Base-by-base conservation (phyloP, 257 asterid genomes). In the Ligustrum vulgare region DNA sequence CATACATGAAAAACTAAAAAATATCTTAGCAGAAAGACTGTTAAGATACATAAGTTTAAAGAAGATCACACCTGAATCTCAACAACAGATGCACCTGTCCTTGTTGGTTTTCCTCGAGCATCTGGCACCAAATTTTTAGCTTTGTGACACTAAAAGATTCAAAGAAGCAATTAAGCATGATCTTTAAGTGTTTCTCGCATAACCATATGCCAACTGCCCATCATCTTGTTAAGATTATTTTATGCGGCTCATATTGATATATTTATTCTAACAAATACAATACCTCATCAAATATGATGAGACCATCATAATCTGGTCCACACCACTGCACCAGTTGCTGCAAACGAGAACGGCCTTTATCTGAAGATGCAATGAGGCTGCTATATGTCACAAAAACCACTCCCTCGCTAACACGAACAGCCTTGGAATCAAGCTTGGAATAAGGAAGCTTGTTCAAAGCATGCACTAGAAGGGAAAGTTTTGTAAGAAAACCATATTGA, bases 321-420 rank as follows among this genome's bases (percentile, higher is more conserved):
- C 90, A 89, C 99, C 99, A 95, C 78, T 90, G 95, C 49, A 89
- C 94, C 83, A 95, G 99, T 86, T 95, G 99, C 49, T 87, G 91
- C 83, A 95, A 83, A 72, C 99, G 98, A 67, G 96, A 85, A 69
- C 96, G 92, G 3, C 99, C 99, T 86, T 74, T 95, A 87, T 93
- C 99, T 32, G 99, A 91, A 80, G 99, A 95, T 72, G 99, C 97
- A 80, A 95, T 95, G 80, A 95, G 96, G 86, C 99, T 95, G 87
- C 93, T 95, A 81, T 95, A 95, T 35, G 99, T 95, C 89, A 84
- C 86, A 93, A 93, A 93, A 79, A 95, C 83, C 81, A 95, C 97
- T 78, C 99, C 99, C 77, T 89, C 99, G 85, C 77, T 91, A 43
- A 95, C 41, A 82, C 96, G 96, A 78, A 89, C 92, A 51, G 91